Conservation (phyloP, 2,329 filamentous ascomycete genomes). For the Fusarium nurragi region DNA sequence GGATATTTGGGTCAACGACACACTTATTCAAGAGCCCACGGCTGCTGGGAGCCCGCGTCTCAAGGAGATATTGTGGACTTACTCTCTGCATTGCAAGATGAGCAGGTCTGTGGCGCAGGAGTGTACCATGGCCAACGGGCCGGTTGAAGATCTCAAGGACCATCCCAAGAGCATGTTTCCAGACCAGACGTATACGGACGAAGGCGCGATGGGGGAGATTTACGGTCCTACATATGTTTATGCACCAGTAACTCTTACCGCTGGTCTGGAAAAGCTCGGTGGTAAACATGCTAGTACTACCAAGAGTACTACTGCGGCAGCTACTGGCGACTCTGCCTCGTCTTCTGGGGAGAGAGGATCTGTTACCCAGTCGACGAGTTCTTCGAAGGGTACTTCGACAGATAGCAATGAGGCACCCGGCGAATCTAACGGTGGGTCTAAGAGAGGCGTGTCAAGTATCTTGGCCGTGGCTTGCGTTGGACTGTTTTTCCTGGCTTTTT, state of each 20-base stretch:
- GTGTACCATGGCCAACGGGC: not conserved
- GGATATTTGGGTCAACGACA: not conserved
- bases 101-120: not conserved
- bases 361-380: not conserved
- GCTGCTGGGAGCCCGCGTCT: not conserved
- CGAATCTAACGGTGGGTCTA: accelerated
- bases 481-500: not conserved
- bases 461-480: not conserved
- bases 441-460: accelerated
- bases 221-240: constrained; percentile 2
- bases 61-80: not conserved
- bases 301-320: not conserved
- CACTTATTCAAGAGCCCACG: not conserved
- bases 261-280: not conserved
- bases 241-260: not conserved
- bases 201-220: not conserved
- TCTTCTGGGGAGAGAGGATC: not conserved
- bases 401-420: accelerated
- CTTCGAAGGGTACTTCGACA: not conserved
- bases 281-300: not conserved
- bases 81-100: not conserved
- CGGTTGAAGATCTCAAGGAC: not conserved
- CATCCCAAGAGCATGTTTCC: not conserved
- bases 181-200: not conserved
- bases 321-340: not conserved